These are phyloP conservation scores for Exophiala sp. DNA, from an alignment of 2,329 filamentous ascomycete genomes.

Conservation along the genomic window DNA sequence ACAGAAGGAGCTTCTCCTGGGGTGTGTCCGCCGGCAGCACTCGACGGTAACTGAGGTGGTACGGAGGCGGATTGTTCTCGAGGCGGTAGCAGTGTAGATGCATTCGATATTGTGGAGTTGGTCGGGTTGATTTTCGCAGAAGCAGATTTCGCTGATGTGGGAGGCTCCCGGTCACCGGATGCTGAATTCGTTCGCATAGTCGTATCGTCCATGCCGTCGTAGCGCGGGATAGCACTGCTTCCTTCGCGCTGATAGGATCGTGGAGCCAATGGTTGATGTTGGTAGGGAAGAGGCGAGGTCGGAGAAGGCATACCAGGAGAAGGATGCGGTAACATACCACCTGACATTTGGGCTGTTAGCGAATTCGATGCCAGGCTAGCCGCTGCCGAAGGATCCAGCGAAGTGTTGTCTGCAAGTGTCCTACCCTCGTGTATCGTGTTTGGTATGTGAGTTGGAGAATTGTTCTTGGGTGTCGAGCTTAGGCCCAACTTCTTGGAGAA, in stretches of 20 bases:
- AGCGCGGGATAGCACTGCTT: conserved; percentile 29
- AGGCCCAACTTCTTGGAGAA: conserved; percentile 71
- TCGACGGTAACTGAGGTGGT: conserved; percentile 21
- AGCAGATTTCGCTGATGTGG: conserved; percentile 28
- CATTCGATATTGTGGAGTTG: conserved; percentile 24
- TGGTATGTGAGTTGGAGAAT: conserved; percentile 70
- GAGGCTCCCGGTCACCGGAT: conserved; percentile 31
- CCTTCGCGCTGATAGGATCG: conserved; percentile 41
- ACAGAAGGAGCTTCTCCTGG: conserved; percentile 50
- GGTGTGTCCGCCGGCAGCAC: conserved; percentile 22
- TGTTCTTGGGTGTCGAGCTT: conserved; percentile 66
- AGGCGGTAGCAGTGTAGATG: conserved; percentile 24
- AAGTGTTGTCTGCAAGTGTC: conserved; percentile 50
- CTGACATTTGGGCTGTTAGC: conserved; percentile 62
- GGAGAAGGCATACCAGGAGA: conserved; percentile 46
- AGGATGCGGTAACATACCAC: conserved; percentile 58
- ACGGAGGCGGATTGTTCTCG: conserved; percentile 26
- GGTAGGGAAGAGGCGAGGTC: conserved; percentile 42
- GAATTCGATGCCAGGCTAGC: conserved; percentile 69
- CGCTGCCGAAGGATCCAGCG: conserved; percentile 64
- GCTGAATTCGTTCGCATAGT: neutral
- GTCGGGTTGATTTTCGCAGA: conserved; percentile 22
- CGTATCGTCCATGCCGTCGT: conserved; percentile 40
- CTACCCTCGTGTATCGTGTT: conserved; percentile 63
- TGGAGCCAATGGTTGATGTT: conserved; percentile 43